Base-by-base conservation (phyloP, 768 basidiomycete genomes). In the Russula virescens region DNA sequence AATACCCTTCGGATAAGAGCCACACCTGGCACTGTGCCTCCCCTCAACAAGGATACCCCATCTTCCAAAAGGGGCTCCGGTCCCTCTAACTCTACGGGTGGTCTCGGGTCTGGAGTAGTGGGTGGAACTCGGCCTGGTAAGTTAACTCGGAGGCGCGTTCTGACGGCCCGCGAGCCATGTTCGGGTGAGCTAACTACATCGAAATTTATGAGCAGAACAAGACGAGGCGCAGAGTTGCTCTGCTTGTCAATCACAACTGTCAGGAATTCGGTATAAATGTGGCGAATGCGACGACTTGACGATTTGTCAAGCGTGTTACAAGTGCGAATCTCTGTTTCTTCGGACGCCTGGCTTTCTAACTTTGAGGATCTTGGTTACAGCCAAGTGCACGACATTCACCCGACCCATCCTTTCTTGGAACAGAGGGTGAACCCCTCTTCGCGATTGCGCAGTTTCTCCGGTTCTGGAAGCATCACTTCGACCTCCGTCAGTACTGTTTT, bases 371-470 rank as follows among this genome's bases (percentile, higher is more conserved):
- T 46, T 35, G 56, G 19, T 42, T 59, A 49, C 65, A 94, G 93
- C 70, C 85, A 91, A 75, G 93, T 94, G 14, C 91, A 95, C 66
- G 91, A 94, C 69, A 82, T 96, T 18, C 94, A 98, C 69, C 95
- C 94, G 1, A 81, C 83, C 0, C 93, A 98, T 69, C 84, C 89
- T 2, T 97, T 96, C 78, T 75, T 95, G 23, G 80, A 83, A 11
- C 82, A 94, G 6, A 87, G 87, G n/a, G 90, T 91, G 66, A 81
- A 78, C 68, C 78, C 77, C 3, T 59, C 47, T 45, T 46, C 70
- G 28, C 78, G 78, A 28, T 72, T 74, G 25, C 69, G 66, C 35
- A 79, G 75, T 60, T 65, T 55, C 14, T 68, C 65, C 8, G 66
- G 67, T 34, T 65, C 67, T 0, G 31, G 67, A 28, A 68, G 67